Evolutionary conservation across 805 yeast genomes (phyloP), one percentile per base, ranked within the genome.

Genomic region (Pichia manshurica): DNA sequence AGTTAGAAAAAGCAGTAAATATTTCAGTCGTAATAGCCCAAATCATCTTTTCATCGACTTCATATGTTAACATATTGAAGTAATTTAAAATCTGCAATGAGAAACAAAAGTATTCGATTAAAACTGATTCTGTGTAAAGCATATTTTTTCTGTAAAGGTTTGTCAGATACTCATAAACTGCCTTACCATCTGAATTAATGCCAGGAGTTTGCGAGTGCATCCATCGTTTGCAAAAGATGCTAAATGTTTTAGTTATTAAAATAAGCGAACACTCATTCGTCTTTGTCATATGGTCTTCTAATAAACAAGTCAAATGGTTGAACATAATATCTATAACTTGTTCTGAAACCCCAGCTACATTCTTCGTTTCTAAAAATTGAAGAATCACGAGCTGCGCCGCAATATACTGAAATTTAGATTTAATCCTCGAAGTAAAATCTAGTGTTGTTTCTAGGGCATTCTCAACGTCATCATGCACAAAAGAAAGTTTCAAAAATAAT

Each of bases 151-250:
- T 62, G 4, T 70, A 69, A 42, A 79, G 63, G 16, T 62, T 55
- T 3, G 67, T 36, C 8, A 79, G 50, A 72, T 78, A 81, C 1
- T 64, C 58, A 35, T 70, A 64, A 17, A 81, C 69, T 53, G 80
- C 84, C 33, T 56, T 57, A 39, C 72, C 70, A 42, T 78, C 82
- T 3, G 66, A 66, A 17, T 58, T 52, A 7, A 75, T 56, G 2
- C 56, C 57, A 1, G 53, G 57, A 8, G 60, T 55, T 0, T 42
- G 31, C 4, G 44, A 47, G 1, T 43, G 33, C 1, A 67, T 38
- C 69, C 78, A 67, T 0, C 53, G 41, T 1, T 54, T 56, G 3
- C 62, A 49, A 36, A 69, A 58, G 1, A 53, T 28, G 0, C 39
- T 21, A 22, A 73, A 52, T 1, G 74, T 42, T 31, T 56, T 58